Percentiles rank a stretch among this genome's conserved stretches.
Evolutionary conservation across 176 grass and related monocot species (phyloP).

Genomic region (Oryza longistaminata): DNA sequence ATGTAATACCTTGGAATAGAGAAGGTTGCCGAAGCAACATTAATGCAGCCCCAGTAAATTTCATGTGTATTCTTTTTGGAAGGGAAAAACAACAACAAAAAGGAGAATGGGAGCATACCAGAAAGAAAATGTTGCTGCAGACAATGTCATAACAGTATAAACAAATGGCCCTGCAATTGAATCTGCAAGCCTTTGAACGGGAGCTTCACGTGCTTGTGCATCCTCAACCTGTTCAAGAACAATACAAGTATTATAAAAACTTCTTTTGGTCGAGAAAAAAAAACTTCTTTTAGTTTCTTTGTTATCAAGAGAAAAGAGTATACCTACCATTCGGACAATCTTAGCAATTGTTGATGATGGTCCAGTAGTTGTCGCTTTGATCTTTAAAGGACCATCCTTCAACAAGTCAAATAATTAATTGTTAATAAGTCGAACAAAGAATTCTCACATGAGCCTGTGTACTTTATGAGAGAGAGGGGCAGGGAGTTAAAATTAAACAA

Average conservation of each 20-base stretch:
- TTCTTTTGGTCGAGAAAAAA: no score
- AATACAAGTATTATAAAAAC: background rate
- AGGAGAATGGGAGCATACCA: slow-evolving; percentile 51
- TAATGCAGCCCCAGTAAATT: slow-evolving; percentile 5
- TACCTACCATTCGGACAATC: slow-evolving; percentile 85
- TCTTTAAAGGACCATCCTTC: slow-evolving; percentile 89
- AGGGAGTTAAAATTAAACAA: background rate
- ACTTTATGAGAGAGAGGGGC: background rate
- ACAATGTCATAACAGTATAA: slow-evolving; percentile 83
- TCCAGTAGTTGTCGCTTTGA: slow-evolving; percentile 81
- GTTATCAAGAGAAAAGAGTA: slow-evolving; percentile 12
- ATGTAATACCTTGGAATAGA: slow-evolving; percentile 72
- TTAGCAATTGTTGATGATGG: slow-evolving; percentile 93
- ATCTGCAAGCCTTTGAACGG: slow-evolving; percentile 94
- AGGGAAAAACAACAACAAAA: slow-evolving; percentile 21
- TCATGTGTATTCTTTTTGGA: background rate
- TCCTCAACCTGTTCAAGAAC: slow-evolving; percentile 81
- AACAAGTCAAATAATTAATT: slow-evolving; percentile 19
- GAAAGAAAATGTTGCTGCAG: slow-evolving; percentile 87
- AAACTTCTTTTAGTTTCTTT: background rate
- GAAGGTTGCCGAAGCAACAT: background rate
- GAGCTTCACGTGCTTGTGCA: slow-evolving; percentile 87
- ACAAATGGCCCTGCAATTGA: slow-evolving; percentile 97
- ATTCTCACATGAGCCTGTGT: background rate
- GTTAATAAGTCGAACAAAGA: slow-evolving; percentile 28